phyloP scores from a whole-genome alignment of 345 rosid species.

The Bruguiera sexangula region DNA sequence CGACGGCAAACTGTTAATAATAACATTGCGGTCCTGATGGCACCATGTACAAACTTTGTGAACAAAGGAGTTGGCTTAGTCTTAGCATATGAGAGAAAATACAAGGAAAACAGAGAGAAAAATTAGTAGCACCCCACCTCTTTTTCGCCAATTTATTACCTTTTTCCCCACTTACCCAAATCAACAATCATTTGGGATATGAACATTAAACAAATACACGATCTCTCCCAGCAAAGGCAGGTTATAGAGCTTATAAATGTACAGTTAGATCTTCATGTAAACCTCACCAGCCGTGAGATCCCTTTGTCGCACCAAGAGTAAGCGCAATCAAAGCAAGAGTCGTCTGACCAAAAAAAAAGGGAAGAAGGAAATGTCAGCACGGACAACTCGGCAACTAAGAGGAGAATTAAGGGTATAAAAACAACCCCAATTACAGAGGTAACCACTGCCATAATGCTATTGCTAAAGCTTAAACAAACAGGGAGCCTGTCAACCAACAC shows the following conservation, averaged over 20 bases:
- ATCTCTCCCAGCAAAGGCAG: not conserved
- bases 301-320: slow-evolving; percentile 52
- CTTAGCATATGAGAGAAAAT: no score
- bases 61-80: no score
- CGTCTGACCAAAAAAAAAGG: slow-evolving; percentile 38
- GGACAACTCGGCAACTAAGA: not conserved
- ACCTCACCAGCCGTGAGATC: slow-evolving; percentile 46
- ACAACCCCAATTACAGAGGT: not conserved
- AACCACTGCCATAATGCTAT: not conserved
- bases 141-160: no score
- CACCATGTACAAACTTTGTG: no score
- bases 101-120: no score
- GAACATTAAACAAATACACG: not conserved
- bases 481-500: not conserved
- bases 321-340: slow-evolving; percentile 55
- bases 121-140: no score
- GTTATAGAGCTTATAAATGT: not conserved
- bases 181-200: no score
- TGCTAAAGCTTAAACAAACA: not conserved
- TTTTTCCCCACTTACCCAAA: no score
- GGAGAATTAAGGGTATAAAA: not conserved
- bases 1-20: no score
- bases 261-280: not conserved
- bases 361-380: not conserved
- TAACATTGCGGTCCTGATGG: no score